Evolutionary conservation across 768 basidiomycete genomes (phyloP), one percentile per base, ranked within the genome.

Genomic region (Agaricus bisporus): DNA sequence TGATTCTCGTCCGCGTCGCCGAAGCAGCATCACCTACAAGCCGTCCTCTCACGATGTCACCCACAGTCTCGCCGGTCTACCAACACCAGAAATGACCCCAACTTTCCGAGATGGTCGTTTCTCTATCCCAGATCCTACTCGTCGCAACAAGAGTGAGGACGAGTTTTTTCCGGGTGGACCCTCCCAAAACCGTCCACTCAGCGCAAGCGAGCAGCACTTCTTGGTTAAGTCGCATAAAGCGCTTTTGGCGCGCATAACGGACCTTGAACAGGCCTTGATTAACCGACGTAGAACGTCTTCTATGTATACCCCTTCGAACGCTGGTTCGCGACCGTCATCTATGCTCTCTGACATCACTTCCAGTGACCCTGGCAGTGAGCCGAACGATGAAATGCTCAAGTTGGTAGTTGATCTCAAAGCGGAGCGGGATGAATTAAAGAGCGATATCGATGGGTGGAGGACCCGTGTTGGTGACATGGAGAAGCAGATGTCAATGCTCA

Each of bases 391-490:
- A 70, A 84, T 92, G 80, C 69, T 91, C 38, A 76, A 77, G 59
- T 75, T 88, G 36, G 74, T 92, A 49, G 74, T 84, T 3, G 89
- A 91, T 63, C 76, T 91, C 61, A 92, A 93, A 66, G 78, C 85
- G 11, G 94, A 98, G 68, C 76, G 95, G 28, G 95, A 98, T 61
- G 87, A 92, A 55, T 74, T 98, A 48, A 86, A 86, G 66, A 81
- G 83, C 48, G 94, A 98, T 66, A 84, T 93, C 0, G 87, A 92
- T 59, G 88, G 87, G 0, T 95, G 93, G 91, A 78, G 88, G 56
- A 76, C 69, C 32, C 78, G 94, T 20, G 88, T 93, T 44, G 74
- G 73, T 12, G 86, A 88, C 62, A 74, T 91, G 60, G 90, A 95
- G 60, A 83, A 80, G 51, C 84, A 85, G 59, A 68, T 83, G 20